Evolutionary conservation across 73 alveolate species (phyloP).

Genomic region (Symbiodinium pilosum): DNA sequence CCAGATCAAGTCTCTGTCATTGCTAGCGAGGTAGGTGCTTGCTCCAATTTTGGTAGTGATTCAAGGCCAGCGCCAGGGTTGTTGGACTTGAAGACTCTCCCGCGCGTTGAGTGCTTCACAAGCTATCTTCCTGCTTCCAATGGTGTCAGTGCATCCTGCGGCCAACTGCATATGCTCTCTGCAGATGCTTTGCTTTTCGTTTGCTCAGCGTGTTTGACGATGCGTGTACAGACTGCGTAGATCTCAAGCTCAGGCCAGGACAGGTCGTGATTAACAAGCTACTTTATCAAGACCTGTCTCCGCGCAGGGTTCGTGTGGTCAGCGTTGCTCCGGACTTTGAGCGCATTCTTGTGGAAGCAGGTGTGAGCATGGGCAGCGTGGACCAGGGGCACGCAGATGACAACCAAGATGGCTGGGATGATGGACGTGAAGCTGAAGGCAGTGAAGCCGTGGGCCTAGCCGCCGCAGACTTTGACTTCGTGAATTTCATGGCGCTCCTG

Average conservation of each 20-base stretch:
- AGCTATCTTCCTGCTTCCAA: background rate
- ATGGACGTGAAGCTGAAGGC: background rate
- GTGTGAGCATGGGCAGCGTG: too few relatives aligned
- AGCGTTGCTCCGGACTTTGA: background rate
- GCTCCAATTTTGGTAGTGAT: too few relatives aligned
- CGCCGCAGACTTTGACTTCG: background rate
- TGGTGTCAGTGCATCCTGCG: background rate
- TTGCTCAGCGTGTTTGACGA: background rate
- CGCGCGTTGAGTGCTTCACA: background rate
- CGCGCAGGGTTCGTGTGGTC: background rate
- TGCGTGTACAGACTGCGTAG: too few relatives aligned
- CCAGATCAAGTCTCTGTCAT: constrained; percentile 36
- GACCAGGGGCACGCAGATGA: too few relatives aligned
- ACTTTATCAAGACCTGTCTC: background rate
- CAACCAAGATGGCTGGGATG: too few relatives aligned
- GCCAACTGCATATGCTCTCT: constrained; percentile 10
- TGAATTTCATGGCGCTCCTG: background rate
- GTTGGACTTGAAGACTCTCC: background rate
- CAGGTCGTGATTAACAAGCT: background rate
- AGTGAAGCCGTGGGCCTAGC: background rate
- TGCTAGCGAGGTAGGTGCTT: background rate
- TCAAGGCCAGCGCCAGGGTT: background rate
- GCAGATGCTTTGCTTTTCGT: constrained; percentile 23
- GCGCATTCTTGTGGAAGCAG: background rate
- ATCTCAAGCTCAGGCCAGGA: background rate